Evolutionary conservation across 2,329 filamentous ascomycete species (phyloP).

Genomic region (Diplocarpon rosae): DNA sequence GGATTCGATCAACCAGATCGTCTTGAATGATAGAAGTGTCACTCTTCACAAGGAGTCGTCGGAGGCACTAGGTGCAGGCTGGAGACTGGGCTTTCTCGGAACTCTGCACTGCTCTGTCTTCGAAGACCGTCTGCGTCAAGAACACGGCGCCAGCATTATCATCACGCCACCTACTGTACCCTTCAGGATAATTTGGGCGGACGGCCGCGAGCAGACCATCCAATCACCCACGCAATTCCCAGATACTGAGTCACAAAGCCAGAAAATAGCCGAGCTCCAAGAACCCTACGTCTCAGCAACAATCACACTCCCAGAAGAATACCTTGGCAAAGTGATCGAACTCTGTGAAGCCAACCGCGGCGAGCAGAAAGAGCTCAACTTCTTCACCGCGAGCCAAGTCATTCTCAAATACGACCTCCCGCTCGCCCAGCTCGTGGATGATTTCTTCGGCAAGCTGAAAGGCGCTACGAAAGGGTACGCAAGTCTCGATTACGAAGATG

Average conservation of each 20-base stretch:
- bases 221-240: constrained; percentile 85
- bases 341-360: constrained; percentile 85
- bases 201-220: constrained; percentile 69
- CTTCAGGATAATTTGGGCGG: constrained; percentile 69
- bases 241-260: constrained; percentile 44
- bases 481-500: constrained; percentile 92
- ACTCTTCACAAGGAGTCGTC: constrained; percentile 91
- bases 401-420: constrained; percentile 90
- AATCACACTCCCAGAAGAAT: constrained; percentile 86
- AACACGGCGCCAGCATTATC: constrained; percentile 90
- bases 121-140: constrained; percentile 85
- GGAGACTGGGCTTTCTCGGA: constrained; percentile 89
- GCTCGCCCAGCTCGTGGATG: constrained; percentile 81
- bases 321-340: constrained; percentile 88
- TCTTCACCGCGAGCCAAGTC: constrained; percentile 85
- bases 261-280: constrained; percentile 47
- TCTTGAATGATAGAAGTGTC: constrained; percentile 90
- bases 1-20: constrained; percentile 87
- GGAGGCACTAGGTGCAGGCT: constrained; percentile 85
- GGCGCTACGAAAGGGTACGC: constrained; percentile 91
- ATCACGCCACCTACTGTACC: constrained; percentile 94
- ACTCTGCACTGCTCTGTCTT: constrained; percentile 98
- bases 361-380: constrained; percentile 76
- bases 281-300: constrained; percentile 73
- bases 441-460: constrained; percentile 95